Base-by-base conservation (phyloP, 495 filamentous ascomycete genomes). In the Talaromyces thailandensis region DNA sequence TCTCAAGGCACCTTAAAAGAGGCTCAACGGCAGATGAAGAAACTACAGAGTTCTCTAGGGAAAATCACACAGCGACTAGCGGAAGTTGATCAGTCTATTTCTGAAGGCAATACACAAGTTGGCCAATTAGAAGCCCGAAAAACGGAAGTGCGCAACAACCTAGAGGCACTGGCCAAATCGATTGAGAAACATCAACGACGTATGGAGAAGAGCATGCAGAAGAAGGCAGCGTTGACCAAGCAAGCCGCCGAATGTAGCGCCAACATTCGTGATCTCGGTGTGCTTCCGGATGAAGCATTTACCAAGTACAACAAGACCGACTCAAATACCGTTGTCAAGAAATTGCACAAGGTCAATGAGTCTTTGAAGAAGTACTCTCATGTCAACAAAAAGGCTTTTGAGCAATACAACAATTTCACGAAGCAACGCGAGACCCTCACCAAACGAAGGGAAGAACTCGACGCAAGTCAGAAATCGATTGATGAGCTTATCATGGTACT, bases 371-470 rank as follows among this genome's bases (percentile, higher is more conserved):
- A 97, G 70, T 98, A 93, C 78, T 89, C 88, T 35, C 90, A 96
- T 68, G 91, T 99, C 70, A 99, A 99, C 82, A 99, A 98, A 77
- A 99, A 99, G 73, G 94, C 94, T 0, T 96, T 97, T 65, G 95
- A 99, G 73, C 94, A 99, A 73, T 98, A 97, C 80, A 93, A 92
- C 75, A 95, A 86, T 74, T 98, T 98, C 74, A 97, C 93, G 21
- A 88, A 86, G 61, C 91, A 97, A 71, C 87, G 93, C 5, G 91
- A 96, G 55, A 86, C 84, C 4, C 80, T 99, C 7, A 87, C 86
- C 0, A 88, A 88, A 64, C 88, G 94, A 55, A 82, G 92, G 18
- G 82, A 85, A 64, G 94, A 98, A 71, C 84, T 99, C 25, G 91
- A 95, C 63, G 84, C 82, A 2, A 89, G 86, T 6, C 91, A 95